Base-by-base conservation (phyloP, 441 rosid genomes). In the Euphorbia corollata region DNA sequence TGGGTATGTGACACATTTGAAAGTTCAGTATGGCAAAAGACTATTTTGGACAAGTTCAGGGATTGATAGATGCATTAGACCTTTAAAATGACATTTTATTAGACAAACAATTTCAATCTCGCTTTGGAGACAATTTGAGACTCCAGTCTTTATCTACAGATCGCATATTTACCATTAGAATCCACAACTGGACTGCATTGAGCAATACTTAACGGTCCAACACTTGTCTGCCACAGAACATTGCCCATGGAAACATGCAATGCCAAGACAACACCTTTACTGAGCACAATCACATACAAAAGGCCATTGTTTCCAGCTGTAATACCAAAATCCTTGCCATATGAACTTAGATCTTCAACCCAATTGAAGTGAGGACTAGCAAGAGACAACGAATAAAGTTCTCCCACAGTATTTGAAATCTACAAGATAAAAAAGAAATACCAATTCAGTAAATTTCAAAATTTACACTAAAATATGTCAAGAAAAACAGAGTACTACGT, bases 241-340 rank as follows among this genome's bases (percentile, higher is more conserved):
- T 77, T 75, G 51, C 97, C 97, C 22, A 79, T 79, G 69, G 79
- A 89, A 38, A 84, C 88, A 73, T 86, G 88, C 39, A 93, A 77
- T 0, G 95, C 92, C 74, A 85, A 69, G 41, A 85, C 68, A 13
- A 84, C 74, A 20, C 91, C 78, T 64, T 72, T 86, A n/a, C 23
- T 69, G 0, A 93, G 90, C 65, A 87, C 66, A 1, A 81, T 73
- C 45, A 87, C 84, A 68, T 87, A 93, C 43, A 93, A 71, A 23
- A 73, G 75, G 69, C 93, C 95, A 69, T 87, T 87, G 72, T 91
- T 86, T 65, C 97, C 98, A 0, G 93, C 84, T 54, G 87, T 93
- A 30, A 89, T 54, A 19, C 83, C 80, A 74, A 80, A 89, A 57
- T 65, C 75, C 65, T 74, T 80, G 69, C 77, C 91, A 43, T 82